These are phyloP conservation scores for Pleomassaria siparia DNA, from an alignment of 2,329 filamentous ascomycete genomes.

Conservation along the genomic window DNA sequence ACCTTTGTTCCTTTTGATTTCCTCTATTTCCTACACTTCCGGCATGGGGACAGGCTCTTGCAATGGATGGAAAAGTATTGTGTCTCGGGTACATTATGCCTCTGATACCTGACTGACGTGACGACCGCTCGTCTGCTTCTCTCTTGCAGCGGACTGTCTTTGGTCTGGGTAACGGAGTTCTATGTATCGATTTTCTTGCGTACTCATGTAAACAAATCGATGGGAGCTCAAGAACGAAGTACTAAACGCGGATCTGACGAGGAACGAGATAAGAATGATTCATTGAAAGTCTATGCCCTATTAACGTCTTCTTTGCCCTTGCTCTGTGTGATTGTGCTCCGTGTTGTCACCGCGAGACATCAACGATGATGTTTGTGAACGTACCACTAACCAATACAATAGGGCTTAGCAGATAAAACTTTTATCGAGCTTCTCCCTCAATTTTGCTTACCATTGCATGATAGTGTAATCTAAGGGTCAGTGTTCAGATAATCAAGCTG, in stretches of 20 bases:
- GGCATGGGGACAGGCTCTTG: conserved; percentile 1
- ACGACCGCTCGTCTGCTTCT: conserved; percentile 2
- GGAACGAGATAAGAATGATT: conserved; percentile 3
- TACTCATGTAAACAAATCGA: conserved; percentile 1
- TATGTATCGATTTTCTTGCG: conserved; percentile 8
- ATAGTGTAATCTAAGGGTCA: too few relatives aligned
- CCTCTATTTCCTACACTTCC: conserved; percentile 2
- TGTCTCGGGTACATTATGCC: conserved; percentile 7
- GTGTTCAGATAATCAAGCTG: too few relatives aligned
- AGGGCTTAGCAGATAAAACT: too few relatives aligned
- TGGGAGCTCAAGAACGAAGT: not conserved
- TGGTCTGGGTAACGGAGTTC: conserved; percentile 5
- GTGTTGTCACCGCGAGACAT: too few relatives aligned
- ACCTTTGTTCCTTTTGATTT: conserved; percentile 4
- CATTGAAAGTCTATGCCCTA: not conserved
- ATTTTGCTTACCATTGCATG: too few relatives aligned
- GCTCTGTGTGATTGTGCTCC: too few relatives aligned
- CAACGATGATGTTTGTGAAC: too few relatives aligned
- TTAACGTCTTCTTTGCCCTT: not conserved
- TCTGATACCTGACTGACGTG: conserved; percentile 6
- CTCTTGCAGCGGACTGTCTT: conserved; percentile 1
- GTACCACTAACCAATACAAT: too few relatives aligned
- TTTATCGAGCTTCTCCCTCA: too few relatives aligned
- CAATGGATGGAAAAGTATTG: conserved; percentile 11
- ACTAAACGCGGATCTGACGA: not conserved